Evolutionary conservation across 2,329 filamentous ascomycete genomes (phyloP).

Genomic region (Penicillium sp.): DNA sequence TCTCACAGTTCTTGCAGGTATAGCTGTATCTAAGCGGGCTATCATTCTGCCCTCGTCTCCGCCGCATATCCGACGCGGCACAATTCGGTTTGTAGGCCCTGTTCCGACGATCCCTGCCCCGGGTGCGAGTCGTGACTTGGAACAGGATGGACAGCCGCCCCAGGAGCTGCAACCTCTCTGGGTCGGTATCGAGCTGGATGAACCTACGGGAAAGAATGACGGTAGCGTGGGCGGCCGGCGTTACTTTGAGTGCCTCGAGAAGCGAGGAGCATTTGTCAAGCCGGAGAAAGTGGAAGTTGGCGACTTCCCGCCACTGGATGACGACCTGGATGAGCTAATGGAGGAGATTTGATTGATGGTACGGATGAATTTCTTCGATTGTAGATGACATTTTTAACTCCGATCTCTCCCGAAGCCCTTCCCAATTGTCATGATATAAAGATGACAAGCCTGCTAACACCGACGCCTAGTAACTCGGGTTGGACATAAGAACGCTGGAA

Average conservation of each 20-base stretch:
- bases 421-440: conserved; percentile 8
- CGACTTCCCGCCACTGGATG: conserved; percentile 56
- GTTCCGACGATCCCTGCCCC: conserved; percentile 40
- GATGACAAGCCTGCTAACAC: conserved; percentile 3
- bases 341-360: conserved; percentile 49
- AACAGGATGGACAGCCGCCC: conserved; percentile 19
- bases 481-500: conserved; percentile 17
- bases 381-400: conserved; percentile 4
- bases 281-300: conserved; percentile 63
- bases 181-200: conserved; percentile 61
- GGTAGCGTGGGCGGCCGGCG: conserved; percentile 51
- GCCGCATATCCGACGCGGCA: conserved; percentile 45
- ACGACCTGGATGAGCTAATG: conserved; percentile 54
- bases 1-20: conserved; percentile 30
- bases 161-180: conserved; percentile 42
- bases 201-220: conserved; percentile 65
- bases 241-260: conserved; percentile 56
- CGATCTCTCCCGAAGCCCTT: conserved; percentile 2
- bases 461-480: neutral
- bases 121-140: conserved; percentile 25
- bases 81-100: conserved; percentile 42
- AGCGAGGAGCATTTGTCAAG: conserved; percentile 60
- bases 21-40: conserved; percentile 44
- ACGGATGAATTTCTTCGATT: conserved; percentile 1
- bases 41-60: conserved; percentile 44